Evolutionary conservation across 768 basidiomycete species (phyloP).

Genomic region (Pisolithus tinctorius): DNA sequence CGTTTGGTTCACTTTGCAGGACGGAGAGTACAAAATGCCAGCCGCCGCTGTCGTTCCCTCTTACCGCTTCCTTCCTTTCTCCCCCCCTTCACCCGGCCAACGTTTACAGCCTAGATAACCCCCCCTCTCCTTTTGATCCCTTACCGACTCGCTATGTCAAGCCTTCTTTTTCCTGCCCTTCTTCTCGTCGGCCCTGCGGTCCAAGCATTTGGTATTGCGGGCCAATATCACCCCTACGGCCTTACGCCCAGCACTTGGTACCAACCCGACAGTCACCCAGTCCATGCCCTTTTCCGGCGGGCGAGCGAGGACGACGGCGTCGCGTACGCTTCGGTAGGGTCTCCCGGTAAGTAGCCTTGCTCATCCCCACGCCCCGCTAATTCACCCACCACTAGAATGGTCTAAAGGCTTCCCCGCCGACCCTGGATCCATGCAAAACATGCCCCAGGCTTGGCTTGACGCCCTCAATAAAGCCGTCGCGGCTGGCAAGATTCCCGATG

Average conservation of each 20-base stretch:
- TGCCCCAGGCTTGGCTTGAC: slow-evolving; percentile 67
- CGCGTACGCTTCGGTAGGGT: slow-evolving; percentile 50
- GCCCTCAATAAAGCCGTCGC: slow-evolving; percentile 62
- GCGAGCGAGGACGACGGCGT: slow-evolving; percentile 36
- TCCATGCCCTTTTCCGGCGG: slow-evolving; percentile 57
- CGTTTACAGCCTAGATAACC: slow-evolving; percentile 11
- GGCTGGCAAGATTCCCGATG: slow-evolving; percentile 66
- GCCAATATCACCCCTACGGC: slow-evolving; percentile 14
- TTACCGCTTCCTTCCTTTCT: slow-evolving; percentile 5
- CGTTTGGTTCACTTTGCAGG: slow-evolving; percentile 22
- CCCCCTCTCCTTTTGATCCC: slow-evolving; percentile 38
- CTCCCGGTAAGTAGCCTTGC: slow-evolving; percentile 38
- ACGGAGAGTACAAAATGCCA: slow-evolving; percentile 22
- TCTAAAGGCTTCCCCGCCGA: slow-evolving; percentile 47
- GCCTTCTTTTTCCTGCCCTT: slow-evolving; percentile 16
- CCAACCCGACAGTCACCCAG: slow-evolving; percentile 54
- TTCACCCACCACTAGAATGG: slow-evolving; percentile 44
- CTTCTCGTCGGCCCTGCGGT: slow-evolving; percentile 19
- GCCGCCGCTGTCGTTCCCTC: neutral
- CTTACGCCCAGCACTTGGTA: slow-evolving; percentile 44
- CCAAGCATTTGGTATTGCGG: slow-evolving; percentile 13
- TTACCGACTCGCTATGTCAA: slow-evolving; percentile 16
- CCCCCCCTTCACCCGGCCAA: slow-evolving; percentile 3
- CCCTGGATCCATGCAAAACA: slow-evolving; percentile 40
- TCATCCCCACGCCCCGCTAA: neutral